phyloP scores from a whole-genome alignment of 2,329 filamentous ascomycete species.

The Monosporascus sp. region DNA sequence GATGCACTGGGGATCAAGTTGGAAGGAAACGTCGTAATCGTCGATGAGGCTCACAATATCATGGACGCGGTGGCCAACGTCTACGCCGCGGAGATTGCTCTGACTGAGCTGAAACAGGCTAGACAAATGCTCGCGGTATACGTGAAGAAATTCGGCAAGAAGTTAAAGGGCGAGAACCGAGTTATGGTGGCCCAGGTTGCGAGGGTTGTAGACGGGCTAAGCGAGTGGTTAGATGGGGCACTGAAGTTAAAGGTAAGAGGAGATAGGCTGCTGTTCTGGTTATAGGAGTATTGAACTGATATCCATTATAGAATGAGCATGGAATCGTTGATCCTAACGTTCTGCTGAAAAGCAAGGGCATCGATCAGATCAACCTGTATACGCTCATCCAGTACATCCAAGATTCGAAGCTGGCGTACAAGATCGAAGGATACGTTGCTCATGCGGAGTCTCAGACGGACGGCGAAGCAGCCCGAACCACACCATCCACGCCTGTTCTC shows the following conservation, averaged over 20 bases:
- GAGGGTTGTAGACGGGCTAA: slow-evolving; percentile 74
- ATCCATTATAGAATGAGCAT: slow-evolving; percentile 40
- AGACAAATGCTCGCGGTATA: slow-evolving; percentile 75
- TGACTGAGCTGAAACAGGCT: slow-evolving; percentile 67
- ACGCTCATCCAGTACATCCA: slow-evolving; percentile 84
- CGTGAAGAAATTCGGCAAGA: slow-evolving; percentile 80
- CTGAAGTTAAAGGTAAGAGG: slow-evolving; percentile 39
- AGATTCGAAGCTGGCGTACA: slow-evolving; percentile 87
- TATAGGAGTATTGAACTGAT: slow-evolving; percentile 19
- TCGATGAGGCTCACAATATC: slow-evolving; percentile 96
- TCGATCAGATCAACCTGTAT: slow-evolving; percentile 92
- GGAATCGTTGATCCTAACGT: slow-evolving; percentile 66
- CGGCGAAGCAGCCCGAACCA: slow-evolving; percentile 14
- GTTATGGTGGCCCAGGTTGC: slow-evolving; percentile 87
- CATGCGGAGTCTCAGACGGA: slow-evolving; percentile 47
- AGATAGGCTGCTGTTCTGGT: background rate
- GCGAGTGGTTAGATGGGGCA: slow-evolving; percentile 58
- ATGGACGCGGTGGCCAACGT: slow-evolving; percentile 92
- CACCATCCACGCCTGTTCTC: slow-evolving; percentile 47
- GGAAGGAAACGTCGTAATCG: slow-evolving; percentile 84
- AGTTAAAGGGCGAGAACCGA: slow-evolving; percentile 83
- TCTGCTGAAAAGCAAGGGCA: slow-evolving; percentile 75
- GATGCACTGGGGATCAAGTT: slow-evolving; percentile 84
- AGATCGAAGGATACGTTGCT: slow-evolving; percentile 82
- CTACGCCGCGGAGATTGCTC: slow-evolving; percentile 70